These are phyloP conservation scores for Metschnikowia reukaufii DNA, from an alignment of 805 yeast genomes.

Conservation along the genomic window DNA sequence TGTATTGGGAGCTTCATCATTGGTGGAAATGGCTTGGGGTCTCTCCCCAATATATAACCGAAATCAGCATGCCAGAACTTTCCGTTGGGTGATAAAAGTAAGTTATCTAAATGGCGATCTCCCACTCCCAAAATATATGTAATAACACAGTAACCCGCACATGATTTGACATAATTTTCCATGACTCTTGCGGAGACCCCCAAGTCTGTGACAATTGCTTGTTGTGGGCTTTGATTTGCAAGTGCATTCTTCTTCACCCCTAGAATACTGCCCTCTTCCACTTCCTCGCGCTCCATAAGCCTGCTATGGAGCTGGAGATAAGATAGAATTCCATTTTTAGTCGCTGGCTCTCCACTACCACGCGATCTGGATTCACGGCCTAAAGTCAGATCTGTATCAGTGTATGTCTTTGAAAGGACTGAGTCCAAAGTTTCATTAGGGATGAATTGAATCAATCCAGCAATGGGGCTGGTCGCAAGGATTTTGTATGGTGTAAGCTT, in stretches of 20 bases:
- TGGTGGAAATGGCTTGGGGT: conserved; percentile 98
- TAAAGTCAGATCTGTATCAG: neutral
- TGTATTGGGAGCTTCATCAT: conserved; percentile 97
- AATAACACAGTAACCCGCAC: conserved; percentile 97
- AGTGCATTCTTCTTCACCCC: conserved; percentile 11
- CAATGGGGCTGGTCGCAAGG: conserved; percentile 84
- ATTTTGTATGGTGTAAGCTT: conserved; percentile 86
- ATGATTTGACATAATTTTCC: conserved; percentile 92
- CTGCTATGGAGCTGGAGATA: conserved; percentile 61
- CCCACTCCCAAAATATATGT: conserved; percentile 96
- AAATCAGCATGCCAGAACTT: conserved; percentile 97
- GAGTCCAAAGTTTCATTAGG: conserved; percentile 87
- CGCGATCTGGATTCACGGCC: conserved; percentile 5
- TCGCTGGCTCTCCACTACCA: conserved; percentile 9
- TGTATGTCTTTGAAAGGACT: conserved; percentile 50
- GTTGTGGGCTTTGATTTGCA: conserved; percentile 42
- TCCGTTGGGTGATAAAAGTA: conserved; percentile 74
- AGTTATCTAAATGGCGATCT: conserved; percentile 91
- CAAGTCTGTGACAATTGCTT: conserved; percentile 36
- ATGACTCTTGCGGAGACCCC: conserved; percentile 64
- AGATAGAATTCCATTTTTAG: conserved; percentile 65
- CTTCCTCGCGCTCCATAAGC: conserved; percentile 28
- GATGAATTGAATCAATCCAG: conserved; percentile 93
- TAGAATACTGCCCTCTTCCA: conserved; percentile 21
- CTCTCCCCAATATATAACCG: conserved; percentile 94